phyloP scores from a whole-genome alignment of 768 basidiomycete genomes.

The Podaxis carcinomalis region DNA sequence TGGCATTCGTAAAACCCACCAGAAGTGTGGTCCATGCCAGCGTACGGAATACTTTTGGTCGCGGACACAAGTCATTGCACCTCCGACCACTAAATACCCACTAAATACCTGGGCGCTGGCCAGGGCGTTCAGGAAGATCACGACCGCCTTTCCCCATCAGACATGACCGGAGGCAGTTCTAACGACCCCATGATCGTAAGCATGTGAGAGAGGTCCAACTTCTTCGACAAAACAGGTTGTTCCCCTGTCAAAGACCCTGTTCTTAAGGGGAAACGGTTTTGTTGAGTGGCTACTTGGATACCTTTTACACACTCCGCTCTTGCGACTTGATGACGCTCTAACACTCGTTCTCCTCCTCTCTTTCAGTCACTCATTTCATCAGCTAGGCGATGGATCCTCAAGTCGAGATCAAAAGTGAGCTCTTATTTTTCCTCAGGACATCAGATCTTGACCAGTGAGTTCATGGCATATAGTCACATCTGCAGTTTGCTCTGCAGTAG shows the following conservation, averaged over 20 bases:
- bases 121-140: not conserved
- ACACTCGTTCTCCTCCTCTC: not conserved
- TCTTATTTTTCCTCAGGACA: not conserved
- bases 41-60: not conserved
- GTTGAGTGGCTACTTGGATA: too few species aligned
- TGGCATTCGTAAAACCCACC: too few species aligned
- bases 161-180: not conserved
- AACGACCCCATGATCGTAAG: not conserved
- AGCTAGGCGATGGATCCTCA: not conserved
- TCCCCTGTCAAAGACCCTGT: too few species aligned
- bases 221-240: too few species aligned
- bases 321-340: not conserved
- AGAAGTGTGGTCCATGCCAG: not conserved
- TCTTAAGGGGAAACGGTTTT: too few species aligned
- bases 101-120: not conserved
- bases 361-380: not conserved
- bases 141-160: not conserved
- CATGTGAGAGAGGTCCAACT: not conserved
- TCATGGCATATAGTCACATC: slow-evolving; percentile 21
- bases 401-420: not conserved
- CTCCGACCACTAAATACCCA: too few species aligned
- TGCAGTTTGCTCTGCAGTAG: slow-evolving; percentile 27
- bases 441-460: not conserved
- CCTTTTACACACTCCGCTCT: not conserved
- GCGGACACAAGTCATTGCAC: not conserved